phyloP scores from a whole-genome alignment of 140 eudicot species.

The Senecio squalidus region DNA sequence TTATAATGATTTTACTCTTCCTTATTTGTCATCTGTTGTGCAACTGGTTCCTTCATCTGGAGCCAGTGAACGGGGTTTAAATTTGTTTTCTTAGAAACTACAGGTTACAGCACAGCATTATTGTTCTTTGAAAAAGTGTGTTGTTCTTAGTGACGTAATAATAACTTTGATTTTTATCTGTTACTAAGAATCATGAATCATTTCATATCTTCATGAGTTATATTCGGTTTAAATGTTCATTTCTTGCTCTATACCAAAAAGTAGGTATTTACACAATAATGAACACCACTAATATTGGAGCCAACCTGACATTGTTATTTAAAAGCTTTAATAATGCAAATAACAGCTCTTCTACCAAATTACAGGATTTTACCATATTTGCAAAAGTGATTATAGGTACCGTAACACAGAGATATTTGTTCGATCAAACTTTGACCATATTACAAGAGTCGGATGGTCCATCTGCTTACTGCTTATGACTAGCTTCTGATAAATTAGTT shows the following conservation, averaged over 20 bases:
- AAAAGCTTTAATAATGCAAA: no score
- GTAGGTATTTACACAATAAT: background rate
- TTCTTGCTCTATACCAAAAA: background rate
- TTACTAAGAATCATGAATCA: background rate
- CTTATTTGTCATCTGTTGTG: constrained; percentile 1
- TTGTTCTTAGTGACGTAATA: background rate
- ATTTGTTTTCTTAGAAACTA: no score
- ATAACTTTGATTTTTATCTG: background rate
- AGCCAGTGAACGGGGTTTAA: no score
- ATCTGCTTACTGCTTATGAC: no score
- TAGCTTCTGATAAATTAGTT: no score
- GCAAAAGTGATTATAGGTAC: no score
- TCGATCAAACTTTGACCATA: no score
- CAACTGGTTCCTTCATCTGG: background rate
- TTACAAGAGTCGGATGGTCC: no score
- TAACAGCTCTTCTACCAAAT: no score
- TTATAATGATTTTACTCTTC: background rate
- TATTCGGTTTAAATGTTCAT: background rate
- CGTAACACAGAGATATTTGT: no score
- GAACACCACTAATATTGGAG: background rate
- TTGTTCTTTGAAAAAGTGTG: constrained; percentile 9
- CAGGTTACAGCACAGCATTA: no score
- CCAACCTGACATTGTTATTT: background rate
- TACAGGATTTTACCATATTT: no score
- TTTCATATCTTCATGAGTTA: background rate